These are phyloP conservation scores for Teratosphaeria nubilosa DNA, from an alignment of 2,329 filamentous ascomycete genomes.

Conservation along the genomic window DNA sequence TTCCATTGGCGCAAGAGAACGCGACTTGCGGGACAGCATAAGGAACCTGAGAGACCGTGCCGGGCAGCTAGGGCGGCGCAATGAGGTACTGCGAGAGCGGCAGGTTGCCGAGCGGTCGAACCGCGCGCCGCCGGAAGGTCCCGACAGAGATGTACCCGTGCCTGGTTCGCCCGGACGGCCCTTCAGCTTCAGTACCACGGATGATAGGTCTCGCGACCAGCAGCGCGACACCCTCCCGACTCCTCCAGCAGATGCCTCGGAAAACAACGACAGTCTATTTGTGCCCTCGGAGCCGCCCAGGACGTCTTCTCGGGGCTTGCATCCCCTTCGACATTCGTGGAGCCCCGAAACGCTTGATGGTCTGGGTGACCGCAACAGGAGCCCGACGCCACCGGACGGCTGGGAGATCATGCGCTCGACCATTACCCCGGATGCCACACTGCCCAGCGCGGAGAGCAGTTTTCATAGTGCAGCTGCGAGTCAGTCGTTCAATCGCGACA, in stretches of 20 bases:
- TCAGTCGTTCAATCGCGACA: constrained; percentile 33
- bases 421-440: constrained; percentile 68
- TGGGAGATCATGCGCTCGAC: constrained; percentile 79
- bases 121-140: background rate
- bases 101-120: background rate
- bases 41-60: background rate
- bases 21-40: background rate
- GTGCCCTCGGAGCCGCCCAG: constrained; percentile 5
- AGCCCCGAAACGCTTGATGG: constrained; percentile 47
- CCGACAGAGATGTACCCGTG: background rate
- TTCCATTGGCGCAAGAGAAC: background rate
- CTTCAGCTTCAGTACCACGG: background rate
- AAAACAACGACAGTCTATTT: constrained; percentile 12
- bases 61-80: background rate
- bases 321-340: constrained; percentile 23
- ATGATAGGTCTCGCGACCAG: background rate
- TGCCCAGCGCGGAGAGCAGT: constrained; percentile 71
- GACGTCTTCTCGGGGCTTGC: constrained; percentile 8
- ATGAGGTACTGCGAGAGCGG: background rate
- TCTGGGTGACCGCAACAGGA: constrained; percentile 74
- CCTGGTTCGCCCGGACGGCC: background rate
- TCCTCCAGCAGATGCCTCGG: constrained; percentile 7
- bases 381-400: constrained; percentile 54
- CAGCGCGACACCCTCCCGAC: constrained; percentile 1
- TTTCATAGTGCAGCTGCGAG: constrained; percentile 59